phyloP scores from a whole-genome alignment of 2,329 filamentous ascomycete genomes.

The Emmonsia crescens region DNA sequence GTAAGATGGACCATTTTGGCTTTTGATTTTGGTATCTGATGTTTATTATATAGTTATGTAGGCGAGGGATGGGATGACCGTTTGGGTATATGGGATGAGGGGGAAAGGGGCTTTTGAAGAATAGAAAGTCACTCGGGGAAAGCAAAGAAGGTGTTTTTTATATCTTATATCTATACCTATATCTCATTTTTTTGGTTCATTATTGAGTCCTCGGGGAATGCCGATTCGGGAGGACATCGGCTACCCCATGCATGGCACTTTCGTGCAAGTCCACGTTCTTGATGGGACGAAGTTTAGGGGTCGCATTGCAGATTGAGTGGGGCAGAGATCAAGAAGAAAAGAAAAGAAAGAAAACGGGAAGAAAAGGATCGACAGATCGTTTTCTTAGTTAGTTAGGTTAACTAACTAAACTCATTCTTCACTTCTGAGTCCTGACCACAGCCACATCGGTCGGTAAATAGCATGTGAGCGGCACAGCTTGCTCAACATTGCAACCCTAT shows the following conservation, averaged over 20 bases:
- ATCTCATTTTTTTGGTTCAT: not conserved
- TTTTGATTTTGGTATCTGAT: not conserved
- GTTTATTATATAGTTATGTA: too few relatives aligned
- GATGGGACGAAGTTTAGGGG: not conserved
- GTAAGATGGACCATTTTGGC: not conserved
- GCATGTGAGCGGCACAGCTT: not conserved
- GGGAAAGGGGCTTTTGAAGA: not conserved
- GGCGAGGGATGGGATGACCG: too few relatives aligned
- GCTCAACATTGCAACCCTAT: not conserved
- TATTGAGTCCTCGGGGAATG: not conserved
- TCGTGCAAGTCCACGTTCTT: not conserved
- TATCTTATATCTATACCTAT: not conserved
- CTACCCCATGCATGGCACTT: not conserved
- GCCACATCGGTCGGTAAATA: not conserved
- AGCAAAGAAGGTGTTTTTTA: not conserved
- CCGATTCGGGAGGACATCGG: not conserved
- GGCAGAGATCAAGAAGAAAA: not conserved
- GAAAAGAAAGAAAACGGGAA: not conserved
- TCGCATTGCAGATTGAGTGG: not conserved
- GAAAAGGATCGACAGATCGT: not conserved
- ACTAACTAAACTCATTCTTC: not conserved
- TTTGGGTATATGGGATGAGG: constrained; percentile 7
- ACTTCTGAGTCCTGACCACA: not conserved
- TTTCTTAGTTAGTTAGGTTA: not conserved
- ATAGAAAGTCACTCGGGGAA: not conserved